Base-by-base conservation (phyloP, 495 filamentous ascomycete genomes). In the Parmelia sp. region DNA sequence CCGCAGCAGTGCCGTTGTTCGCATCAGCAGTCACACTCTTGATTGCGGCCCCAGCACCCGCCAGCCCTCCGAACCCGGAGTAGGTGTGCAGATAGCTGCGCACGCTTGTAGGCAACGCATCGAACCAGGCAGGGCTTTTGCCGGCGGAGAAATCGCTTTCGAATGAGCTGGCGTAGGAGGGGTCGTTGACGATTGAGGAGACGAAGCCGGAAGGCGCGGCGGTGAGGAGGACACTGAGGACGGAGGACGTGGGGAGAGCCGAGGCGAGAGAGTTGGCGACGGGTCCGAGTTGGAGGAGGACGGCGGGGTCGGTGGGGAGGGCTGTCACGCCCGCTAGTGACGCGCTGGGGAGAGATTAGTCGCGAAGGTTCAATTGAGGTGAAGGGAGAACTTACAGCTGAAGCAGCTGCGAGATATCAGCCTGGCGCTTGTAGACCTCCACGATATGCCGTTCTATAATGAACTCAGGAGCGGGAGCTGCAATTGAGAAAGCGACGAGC, bases 91-190 rank as follows among this genome's bases (percentile, higher is more conserved):
- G 56, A 42, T 71, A 72, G 12, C 60, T 65, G 37, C 62, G 67
- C 21, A 73, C 64, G 10, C 61, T 69, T 21, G 73, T 66, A 1
- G 72, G 73, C 33, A 69, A 63, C 14, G 66, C 44, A 12, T 57
- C 74, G 64, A 76, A 81, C 60, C 61, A 73, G 25, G 60, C 68
- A 17, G 69, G 70, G 21, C 63, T 65, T 25, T 57, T 67, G 9
- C 70, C 70, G 10, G 60, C 62, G 2, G 63, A 62, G 67, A 72
- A 72, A 11, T 61, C 69, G 6, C 51, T 40, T n/a, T 68, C 66
- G 27, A 72, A 72, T 3, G 63, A 67, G 31, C 56, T 49, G 21
- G 69, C 66, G 59, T 65, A 72, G 15, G 69, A 64, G 6, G 69
- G 68, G 60, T 71, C 49, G 66, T 69, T 62, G n/a, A 71, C 68